These are phyloP conservation scores for Kwoniella bestiolae DNA, from an alignment of 768 basidiomycete genomes.

Conservation along the genomic window DNA sequence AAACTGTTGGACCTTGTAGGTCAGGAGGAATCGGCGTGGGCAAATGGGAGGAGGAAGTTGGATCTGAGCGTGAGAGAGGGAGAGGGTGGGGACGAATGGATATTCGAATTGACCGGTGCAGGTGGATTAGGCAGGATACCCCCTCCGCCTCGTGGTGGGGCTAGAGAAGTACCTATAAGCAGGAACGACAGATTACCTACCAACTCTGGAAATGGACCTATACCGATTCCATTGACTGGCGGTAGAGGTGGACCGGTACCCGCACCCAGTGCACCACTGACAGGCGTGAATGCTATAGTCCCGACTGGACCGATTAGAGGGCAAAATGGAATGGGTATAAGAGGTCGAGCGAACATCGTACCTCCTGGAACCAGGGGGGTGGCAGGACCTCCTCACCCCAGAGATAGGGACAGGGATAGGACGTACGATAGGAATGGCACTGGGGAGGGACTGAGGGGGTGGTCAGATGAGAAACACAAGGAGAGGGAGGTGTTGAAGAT, in stretches of 20 bases:
- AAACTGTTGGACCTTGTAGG: slow-evolving; percentile 44
- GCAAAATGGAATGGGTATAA: slow-evolving; percentile 14
- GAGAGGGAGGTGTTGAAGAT: slow-evolving; percentile 26
- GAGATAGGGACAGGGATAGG: slow-evolving; percentile 10
- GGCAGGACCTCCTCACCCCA: not conserved
- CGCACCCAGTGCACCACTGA: slow-evolving; percentile 12
- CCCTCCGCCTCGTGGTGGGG: no score
- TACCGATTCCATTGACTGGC: not conserved
- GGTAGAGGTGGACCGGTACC: not conserved
- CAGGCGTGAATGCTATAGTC: slow-evolving; percentile 25
- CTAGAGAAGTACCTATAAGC: not conserved
- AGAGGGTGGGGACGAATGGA: slow-evolving; percentile 32
- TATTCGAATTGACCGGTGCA: slow-evolving; percentile 29
- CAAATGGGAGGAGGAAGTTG: slow-evolving; percentile 54
- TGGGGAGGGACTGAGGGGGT: slow-evolving; percentile 5
- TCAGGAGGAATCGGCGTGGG: slow-evolving; percentile 54
- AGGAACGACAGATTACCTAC: slow-evolving; percentile 5
- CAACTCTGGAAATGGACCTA: slow-evolving; percentile 3
- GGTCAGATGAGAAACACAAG: slow-evolving; percentile 13
- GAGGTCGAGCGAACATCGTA: slow-evolving; percentile 14
- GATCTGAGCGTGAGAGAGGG: slow-evolving; percentile 36
- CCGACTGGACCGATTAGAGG: slow-evolving; percentile 4
- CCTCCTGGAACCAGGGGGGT: not conserved
- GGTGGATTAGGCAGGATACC: slow-evolving; percentile 23
- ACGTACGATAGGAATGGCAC: slow-evolving; percentile 6